A percentile compares a stretch with the other conserved stretches of the same genome.
Conservation (phyloP, 495 filamentous ascomycete genomes). For the Annulohypoxylon bovei region DNA sequence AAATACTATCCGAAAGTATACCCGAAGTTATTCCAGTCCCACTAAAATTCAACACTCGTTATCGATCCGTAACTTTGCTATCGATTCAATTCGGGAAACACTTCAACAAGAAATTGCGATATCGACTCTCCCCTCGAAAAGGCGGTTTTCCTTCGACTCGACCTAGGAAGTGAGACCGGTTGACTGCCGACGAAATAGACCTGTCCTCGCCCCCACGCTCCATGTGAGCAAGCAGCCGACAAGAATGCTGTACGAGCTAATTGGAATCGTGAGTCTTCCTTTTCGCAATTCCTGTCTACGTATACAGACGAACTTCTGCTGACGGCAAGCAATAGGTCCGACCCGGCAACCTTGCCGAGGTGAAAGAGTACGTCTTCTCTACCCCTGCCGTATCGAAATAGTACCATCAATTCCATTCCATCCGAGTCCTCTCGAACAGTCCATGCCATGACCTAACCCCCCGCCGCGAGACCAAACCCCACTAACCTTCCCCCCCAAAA, state of each 20-base stretch:
- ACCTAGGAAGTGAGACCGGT: background rate
- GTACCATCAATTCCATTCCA: background rate
- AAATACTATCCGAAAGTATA: background rate
- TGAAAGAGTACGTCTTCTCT: constrained; percentile 80
- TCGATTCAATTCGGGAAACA: background rate
- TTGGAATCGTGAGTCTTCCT: constrained; percentile 81
- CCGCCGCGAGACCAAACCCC: constrained; percentile 15
- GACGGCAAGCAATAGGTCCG: constrained; percentile 71
- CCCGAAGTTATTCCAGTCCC: constrained; percentile 6
- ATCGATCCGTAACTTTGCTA: constrained; percentile 19
- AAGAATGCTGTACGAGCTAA: constrained; percentile 95
- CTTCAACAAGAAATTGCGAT: background rate
- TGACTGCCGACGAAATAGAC: background rate
- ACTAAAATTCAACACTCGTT: constrained; percentile 5
- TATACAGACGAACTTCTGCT: constrained; percentile 23
- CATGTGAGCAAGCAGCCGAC: constrained; percentile 31
- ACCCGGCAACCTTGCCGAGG: constrained; percentile 84
- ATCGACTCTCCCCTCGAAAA: background rate
- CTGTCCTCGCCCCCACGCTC: constrained; percentile 5
- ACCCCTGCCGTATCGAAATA: background rate
- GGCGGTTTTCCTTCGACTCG: background rate
- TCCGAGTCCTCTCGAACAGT: constrained; percentile 16
- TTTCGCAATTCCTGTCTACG: background rate
- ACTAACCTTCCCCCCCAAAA: background rate
- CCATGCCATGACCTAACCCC: too few relatives aligned